These are phyloP conservation scores for Coleophoma cylindrospora DNA, from an alignment of 2,329 filamentous ascomycete species.

Conservation along the genomic window DNA sequence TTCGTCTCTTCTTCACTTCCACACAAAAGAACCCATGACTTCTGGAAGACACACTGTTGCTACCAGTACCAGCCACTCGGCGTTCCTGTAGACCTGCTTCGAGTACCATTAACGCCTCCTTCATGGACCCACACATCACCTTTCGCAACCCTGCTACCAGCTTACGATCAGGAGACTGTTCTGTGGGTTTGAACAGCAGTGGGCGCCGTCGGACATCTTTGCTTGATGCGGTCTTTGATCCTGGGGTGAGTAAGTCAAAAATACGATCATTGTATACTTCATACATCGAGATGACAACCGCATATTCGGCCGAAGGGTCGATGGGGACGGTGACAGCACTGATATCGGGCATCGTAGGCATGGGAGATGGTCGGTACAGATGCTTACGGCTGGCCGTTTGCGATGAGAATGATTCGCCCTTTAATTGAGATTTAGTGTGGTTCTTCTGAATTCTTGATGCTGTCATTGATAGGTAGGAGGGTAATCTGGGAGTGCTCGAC, in stretches of 20 bases:
- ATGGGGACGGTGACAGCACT: slow-evolving; percentile 62
- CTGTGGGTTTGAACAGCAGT: slow-evolving; percentile 87
- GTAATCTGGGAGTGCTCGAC: slow-evolving; percentile 12
- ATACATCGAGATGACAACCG: slow-evolving; percentile 93
- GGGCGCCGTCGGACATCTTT: slow-evolving; percentile 73
- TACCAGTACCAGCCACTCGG: slow-evolving; percentile 82
- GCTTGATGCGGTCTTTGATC: slow-evolving; percentile 51
- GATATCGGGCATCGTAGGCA: slow-evolving; percentile 73
- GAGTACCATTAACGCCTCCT: slow-evolving; percentile 83
- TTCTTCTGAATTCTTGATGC: slow-evolving; percentile 23
- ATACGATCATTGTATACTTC: slow-evolving; percentile 99
- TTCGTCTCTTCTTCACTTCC: slow-evolving; percentile 79
- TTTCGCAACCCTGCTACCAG: slow-evolving; percentile 90
- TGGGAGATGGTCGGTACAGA: slow-evolving; percentile 62
- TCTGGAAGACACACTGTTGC: slow-evolving; percentile 86
- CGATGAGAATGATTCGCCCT: slow-evolving; percentile 50
- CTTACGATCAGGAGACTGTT: slow-evolving; percentile 84
- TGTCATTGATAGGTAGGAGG: slow-evolving; percentile 25
- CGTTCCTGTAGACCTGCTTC: slow-evolving; percentile 86
- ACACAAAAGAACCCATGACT: slow-evolving; percentile 96
- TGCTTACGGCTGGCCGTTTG: slow-evolving; percentile 54
- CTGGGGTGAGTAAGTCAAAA: slow-evolving; percentile 78
- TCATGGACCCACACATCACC: slow-evolving; percentile 75
- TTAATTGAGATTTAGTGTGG: slow-evolving; percentile 30
- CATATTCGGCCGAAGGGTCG: slow-evolving; percentile 72